Evolutionary conservation across 768 basidiomycete species (phyloP).

Genomic region (Hydnum rufescens): DNA sequence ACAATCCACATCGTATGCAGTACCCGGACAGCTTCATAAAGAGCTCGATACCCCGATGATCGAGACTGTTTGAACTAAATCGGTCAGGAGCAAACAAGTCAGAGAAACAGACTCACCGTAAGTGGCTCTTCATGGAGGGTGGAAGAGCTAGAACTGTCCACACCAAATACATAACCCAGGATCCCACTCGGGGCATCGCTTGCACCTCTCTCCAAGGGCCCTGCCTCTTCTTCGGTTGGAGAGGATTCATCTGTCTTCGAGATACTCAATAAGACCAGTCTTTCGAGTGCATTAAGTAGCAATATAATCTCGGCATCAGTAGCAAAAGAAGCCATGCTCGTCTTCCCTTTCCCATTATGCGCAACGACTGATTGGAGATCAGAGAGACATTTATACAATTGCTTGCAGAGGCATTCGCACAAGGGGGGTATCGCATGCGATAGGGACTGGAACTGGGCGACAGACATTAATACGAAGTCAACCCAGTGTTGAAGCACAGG

Average conservation of each 20-base stretch:
- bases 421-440: slow-evolving; percentile 51
- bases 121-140: slow-evolving; percentile 28
- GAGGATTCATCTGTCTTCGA: slow-evolving; percentile 25
- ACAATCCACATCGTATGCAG: slow-evolving; percentile 56
- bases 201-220: slow-evolving; percentile 31
- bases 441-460: slow-evolving; percentile 63
- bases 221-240: slow-evolving; percentile 35
- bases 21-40: slow-evolving; percentile 66
- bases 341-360: slow-evolving; percentile 17
- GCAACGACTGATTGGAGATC: slow-evolving; percentile 32
- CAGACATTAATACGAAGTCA: slow-evolving; percentile 82
- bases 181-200: slow-evolving; percentile 40
- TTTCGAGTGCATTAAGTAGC: slow-evolving; percentile 68
- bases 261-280: slow-evolving; percentile 55
- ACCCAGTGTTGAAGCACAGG: slow-evolving; percentile 88
- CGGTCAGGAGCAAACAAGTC: neutral
- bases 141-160: slow-evolving; percentile 26
- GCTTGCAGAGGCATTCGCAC: slow-evolving; percentile 58
- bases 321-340: slow-evolving; percentile 29
- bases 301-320: slow-evolving; percentile 72
- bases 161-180: slow-evolving; percentile 75
- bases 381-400: slow-evolving; percentile 35
- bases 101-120: slow-evolving; percentile 28
- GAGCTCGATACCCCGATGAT: slow-evolving; percentile 53
- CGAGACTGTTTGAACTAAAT: slow-evolving; percentile 28